These are phyloP conservation scores for Mortierella sp. DNA, from an alignment of 371 early-diverging fungal genomes.

Conservation along the genomic window DNA sequence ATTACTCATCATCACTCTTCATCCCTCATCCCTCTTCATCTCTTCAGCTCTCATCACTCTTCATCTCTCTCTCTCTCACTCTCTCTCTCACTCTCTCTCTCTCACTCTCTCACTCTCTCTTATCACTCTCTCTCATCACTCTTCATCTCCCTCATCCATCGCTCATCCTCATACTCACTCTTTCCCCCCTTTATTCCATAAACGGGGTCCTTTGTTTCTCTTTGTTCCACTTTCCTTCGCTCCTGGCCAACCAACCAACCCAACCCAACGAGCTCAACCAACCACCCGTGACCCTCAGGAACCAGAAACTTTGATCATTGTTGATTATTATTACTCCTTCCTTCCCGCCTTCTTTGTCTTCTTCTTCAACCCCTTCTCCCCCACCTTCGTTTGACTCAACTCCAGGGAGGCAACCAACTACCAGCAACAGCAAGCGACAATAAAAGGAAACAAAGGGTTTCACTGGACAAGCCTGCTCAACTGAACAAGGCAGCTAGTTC, in stretches of 20 bases:
- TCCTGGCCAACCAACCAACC: background rate
- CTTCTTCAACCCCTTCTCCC: background rate
- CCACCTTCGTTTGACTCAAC: background rate
- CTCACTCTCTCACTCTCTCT: background rate
- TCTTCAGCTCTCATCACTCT: background rate
- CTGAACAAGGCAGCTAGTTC: background rate
- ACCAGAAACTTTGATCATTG: background rate
- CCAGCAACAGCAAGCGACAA: background rate
- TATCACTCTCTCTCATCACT: background rate
- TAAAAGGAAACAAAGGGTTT: background rate
- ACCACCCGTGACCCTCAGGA: constrained; percentile 1
- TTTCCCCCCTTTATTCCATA: background rate
- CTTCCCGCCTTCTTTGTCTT: background rate
- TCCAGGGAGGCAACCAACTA: background rate
- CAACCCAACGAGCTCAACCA: background rate
- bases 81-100: background rate
- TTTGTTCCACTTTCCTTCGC: background rate
- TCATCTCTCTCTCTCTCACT: background rate
- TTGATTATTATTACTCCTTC: background rate
- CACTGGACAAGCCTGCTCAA: background rate
- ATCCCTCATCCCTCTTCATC: background rate
- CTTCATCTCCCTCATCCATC: background rate
- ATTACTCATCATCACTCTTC: background rate
- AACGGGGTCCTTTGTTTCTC: background rate
- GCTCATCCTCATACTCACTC: background rate